Evolutionary conservation across 2,329 filamentous ascomycete genomes (phyloP), one percentile per base, ranked within the genome.

Genomic region (Cladosporium sp.): DNA sequence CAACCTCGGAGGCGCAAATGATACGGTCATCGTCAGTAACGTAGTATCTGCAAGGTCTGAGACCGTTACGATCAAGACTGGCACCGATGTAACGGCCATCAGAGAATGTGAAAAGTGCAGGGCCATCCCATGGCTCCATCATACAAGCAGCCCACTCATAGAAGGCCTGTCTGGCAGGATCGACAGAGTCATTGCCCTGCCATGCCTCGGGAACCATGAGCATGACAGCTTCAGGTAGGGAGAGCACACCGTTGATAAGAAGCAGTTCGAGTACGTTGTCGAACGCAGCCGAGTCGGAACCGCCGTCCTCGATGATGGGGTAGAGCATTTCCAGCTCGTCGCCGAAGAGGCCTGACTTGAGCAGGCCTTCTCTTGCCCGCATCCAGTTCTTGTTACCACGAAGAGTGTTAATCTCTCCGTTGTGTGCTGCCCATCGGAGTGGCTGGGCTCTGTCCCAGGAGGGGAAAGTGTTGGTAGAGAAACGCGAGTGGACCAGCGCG

Each of bases 301-400:
- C 93, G 67, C 93, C 93, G 70, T 97, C 92, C 76, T 97, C 93
- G 56, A 97, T 91, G 67, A 97, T 92, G 22, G 93, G 93, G 74
- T 96, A 97, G 59, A 97, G 84, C 68, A 82, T 78, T 75, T 97
- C 92, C 15, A 97, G 86, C 70, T 97, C 92, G 28, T 96, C 91
- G 63, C 90, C 91, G 73, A 97, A 97, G 57, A 96, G 82, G 65
- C 92, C 87, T 1, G 93, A 97, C 73, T 91, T 89, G 84, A 97
- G 89, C 64, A 96, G 87, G 75, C 93, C 93, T 78, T 97, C 93
- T 71, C 93, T 88, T 63, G 93, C 93, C 67, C 92, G 88, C 93
- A 97, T 97, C 93, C 93, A 97, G 78, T 97, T 97, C 83, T 97
- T 97, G 81, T 97, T 97, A 62, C 93, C 93, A 73, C 93, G 89